These are phyloP conservation scores for Sphenostylis stenocarpa DNA, from an alignment of 306 rosid genomes.

Conservation along the genomic window DNA sequence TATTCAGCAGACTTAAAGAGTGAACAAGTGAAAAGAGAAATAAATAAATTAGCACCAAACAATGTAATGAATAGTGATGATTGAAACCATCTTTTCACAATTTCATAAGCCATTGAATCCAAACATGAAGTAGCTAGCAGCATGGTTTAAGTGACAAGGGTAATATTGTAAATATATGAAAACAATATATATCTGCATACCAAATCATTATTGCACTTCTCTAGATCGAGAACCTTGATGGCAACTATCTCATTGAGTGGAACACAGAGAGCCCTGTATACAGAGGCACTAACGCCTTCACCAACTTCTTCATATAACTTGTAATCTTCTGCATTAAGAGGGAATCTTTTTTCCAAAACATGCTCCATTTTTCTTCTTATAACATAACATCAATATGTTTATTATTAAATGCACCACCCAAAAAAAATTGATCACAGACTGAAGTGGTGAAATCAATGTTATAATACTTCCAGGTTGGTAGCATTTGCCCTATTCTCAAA, in stretches of 20 bases:
- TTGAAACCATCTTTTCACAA: neutral
- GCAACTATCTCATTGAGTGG: slow-evolving; percentile 90
- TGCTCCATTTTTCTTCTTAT: slow-evolving; percentile 68
- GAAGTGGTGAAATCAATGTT: slow-evolving; percentile 38
- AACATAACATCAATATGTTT: slow-evolving; percentile 42
- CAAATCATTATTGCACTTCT: slow-evolving; percentile 91
- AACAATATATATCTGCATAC: slow-evolving; percentile 46
- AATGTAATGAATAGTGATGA: slow-evolving; percentile 13
- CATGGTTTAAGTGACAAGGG: slow-evolving; percentile 2
- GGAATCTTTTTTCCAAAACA: slow-evolving; percentile 61
- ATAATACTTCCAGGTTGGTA: slow-evolving; percentile 38
- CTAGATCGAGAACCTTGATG: slow-evolving; percentile 96
- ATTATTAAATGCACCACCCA: slow-evolving; percentile 30
- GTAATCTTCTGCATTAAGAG: slow-evolving; percentile 78
- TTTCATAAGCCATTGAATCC: slow-evolving; percentile 19
- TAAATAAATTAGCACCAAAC: slow-evolving; percentile 28
- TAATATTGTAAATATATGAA: slow-evolving; percentile 6
- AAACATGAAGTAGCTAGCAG: slow-evolving; percentile 12
- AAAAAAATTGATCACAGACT: slow-evolving; percentile 27
- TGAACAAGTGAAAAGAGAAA: slow-evolving; percentile 15
- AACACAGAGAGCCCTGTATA: slow-evolving; percentile 84
- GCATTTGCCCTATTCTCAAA: slow-evolving; percentile 51
- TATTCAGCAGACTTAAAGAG: slow-evolving; percentile 9
- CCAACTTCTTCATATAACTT: slow-evolving; percentile 97
- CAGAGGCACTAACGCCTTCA: slow-evolving; percentile 96